phyloP scores from a whole-genome alignment of 2,329 filamentous ascomycete genomes.

The Penicillium occitanis region DNA sequence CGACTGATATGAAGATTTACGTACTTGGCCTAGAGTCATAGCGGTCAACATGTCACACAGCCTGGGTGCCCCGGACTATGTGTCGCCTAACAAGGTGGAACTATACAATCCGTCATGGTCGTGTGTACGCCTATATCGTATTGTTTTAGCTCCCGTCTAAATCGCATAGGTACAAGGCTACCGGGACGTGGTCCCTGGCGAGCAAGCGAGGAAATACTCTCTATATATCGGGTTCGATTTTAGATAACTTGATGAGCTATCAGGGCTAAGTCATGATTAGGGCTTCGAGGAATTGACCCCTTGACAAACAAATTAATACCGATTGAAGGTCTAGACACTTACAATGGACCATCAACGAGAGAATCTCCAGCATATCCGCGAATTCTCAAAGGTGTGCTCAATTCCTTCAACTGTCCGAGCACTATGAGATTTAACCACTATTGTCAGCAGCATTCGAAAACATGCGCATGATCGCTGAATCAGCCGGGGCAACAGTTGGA shows the following conservation, averaged over 20 bases:
- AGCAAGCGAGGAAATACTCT: conserved; percentile 11
- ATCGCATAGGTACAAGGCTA: conserved; percentile 11
- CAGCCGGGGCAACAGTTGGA: conserved; percentile 6
- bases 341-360: not conserved
- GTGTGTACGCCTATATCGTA: not conserved
- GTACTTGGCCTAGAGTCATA: not conserved
- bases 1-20: not conserved
- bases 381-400: not conserved
- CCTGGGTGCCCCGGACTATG: not conserved
- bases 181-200: conserved; percentile 1
- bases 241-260: not conserved
- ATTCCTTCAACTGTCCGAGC: not conserved
- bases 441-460: conserved; percentile 1
- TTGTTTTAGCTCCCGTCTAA: not conserved
- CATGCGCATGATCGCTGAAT: conserved; percentile 14
- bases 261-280: not conserved
- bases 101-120: not conserved
- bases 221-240: not conserved
- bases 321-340: not conserved
- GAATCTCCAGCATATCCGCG: conserved; percentile 5
- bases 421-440: not conserved
- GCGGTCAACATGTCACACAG: not conserved
- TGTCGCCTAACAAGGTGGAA: not conserved
- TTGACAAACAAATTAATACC: not conserved
- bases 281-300: conserved; percentile 5